Evolutionary conservation across 331 rosid genomes (phyloP), one percentile per base, ranked within the genome.

Genomic region (Prunus yedoensis): DNA sequence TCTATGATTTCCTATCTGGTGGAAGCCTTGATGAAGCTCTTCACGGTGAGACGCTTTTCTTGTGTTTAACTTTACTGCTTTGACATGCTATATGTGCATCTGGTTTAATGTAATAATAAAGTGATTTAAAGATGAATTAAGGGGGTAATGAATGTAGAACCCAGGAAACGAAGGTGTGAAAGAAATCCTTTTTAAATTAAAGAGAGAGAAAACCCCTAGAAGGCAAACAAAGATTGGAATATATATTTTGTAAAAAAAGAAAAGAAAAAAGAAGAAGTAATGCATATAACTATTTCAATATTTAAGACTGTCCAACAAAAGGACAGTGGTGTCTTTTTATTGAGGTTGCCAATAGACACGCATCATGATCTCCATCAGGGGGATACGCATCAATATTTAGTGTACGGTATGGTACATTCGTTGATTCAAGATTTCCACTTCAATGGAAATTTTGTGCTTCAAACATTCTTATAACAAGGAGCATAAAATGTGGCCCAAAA

Each of bases 11-110:
- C 85, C 87, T 92, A 64, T 75, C 97, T 64, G 96, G 99, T 74
- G 99, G 99, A 65, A 95, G 94, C 86, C 97, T 95, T 62, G 99
- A 95, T 35, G 97, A 95, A 87, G 97, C 93, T 67, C 99, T 95
- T 85, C 99, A 95, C 25, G 99, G 97, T 92, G 85, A 79, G 88
- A 64, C 76, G 73, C 62, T 79, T 60, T 51, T 62, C 79, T 72
- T 52, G 7, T 65, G 50, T 63, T 69, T 57, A 18, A 49, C 10
- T 58, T 58, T 35, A 25, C 51, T 68, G 30, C 74, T 58, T 28
- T 11, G 10, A 21, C 57, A 49, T 74, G 51, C 28, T 69, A 46
- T 28, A 6, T 9, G 2, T 14, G 54, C 67, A 51, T 51, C 17
- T 45, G 67, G 77, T 70, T 16, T 53, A 43, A 4, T 57, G 49